These are phyloP conservation scores for Penicillium brevicompactum DNA, from an alignment of 2,329 filamentous ascomycete species.

Conservation along the genomic window DNA sequence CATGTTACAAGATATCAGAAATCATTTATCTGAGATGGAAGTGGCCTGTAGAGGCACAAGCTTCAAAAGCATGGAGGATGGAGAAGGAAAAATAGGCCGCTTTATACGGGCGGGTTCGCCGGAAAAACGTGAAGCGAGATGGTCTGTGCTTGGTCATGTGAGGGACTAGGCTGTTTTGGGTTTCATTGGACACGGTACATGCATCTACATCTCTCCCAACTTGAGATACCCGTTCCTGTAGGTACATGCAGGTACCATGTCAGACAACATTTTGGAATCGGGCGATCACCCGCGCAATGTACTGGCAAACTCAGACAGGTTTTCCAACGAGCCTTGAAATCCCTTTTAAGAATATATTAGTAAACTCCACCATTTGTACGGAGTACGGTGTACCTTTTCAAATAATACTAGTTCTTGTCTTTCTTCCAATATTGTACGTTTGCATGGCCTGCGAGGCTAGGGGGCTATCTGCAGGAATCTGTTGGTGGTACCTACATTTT, in stretches of 20 bases:
- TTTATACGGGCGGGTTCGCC: conserved; percentile 23
- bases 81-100: conserved; percentile 14
- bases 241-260: not conserved
- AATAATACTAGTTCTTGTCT: no score
- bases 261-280: not conserved
- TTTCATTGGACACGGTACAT: not conserved
- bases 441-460: no score
- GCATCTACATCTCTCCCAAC: not conserved
- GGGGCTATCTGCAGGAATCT: no score
- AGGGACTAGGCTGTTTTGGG: conserved; percentile 5
- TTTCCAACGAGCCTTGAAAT: no score
- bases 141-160: conserved; percentile 36
- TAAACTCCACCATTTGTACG: no score
- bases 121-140: conserved; percentile 39
- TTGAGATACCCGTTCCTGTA: no score
- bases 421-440: no score
- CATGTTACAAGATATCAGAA: conserved; percentile 31
- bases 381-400: no score
- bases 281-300: no score
- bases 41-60: conserved; percentile 30
- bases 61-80: conserved; percentile 20
- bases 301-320: no score
- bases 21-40: conserved; percentile 21
- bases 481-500: no score
- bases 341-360: no score